phyloP scores from a whole-genome alignment of 176 grass and related monocot genomes.

The Oryza meridionalis region DNA sequence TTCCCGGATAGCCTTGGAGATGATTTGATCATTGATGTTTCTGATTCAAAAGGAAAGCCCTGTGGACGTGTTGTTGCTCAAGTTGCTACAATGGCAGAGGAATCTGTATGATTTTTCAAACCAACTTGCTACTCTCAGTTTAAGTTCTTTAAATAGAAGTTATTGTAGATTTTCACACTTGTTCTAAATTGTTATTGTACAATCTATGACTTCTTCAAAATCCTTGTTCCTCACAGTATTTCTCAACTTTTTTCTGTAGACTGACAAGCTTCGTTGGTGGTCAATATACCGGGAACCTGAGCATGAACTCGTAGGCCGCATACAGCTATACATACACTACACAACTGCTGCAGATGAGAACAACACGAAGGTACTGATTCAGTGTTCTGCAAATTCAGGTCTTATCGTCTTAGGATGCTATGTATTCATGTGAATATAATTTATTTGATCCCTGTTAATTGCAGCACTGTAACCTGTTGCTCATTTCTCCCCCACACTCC shows the following conservation, averaged over 20 bases:
- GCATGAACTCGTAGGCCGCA: constrained; percentile 90
- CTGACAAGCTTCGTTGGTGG: constrained; percentile 95
- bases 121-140: constrained; percentile 32
- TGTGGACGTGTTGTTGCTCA: constrained; percentile 89
- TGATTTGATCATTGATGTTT: constrained; percentile 89
- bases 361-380: constrained; percentile 78
- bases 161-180: constrained; percentile 10
- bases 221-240: constrained; percentile 8
- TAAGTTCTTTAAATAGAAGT: constrained; percentile 30
- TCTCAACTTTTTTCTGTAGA: constrained; percentile 52
- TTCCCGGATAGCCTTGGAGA: constrained; percentile 99
- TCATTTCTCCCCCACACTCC: background rate
- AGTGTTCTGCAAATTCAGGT: background rate
- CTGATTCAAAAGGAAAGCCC: constrained; percentile 81
- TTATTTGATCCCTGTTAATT: background rate
- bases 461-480: background rate
- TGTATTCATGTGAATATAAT: background rate
- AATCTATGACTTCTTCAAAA: constrained; percentile 3
- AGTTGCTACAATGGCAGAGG: constrained; percentile 92
- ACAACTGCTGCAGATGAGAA: constrained; percentile 85
- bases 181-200: constrained; percentile 18
- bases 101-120: constrained; percentile 62
- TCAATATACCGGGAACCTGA: constrained; percentile 87
- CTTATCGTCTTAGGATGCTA: background rate
- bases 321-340: constrained; percentile 82